Base-by-base conservation (phyloP, 371 early-diverging fungal genomes). In the Mucor irregularis region DNA sequence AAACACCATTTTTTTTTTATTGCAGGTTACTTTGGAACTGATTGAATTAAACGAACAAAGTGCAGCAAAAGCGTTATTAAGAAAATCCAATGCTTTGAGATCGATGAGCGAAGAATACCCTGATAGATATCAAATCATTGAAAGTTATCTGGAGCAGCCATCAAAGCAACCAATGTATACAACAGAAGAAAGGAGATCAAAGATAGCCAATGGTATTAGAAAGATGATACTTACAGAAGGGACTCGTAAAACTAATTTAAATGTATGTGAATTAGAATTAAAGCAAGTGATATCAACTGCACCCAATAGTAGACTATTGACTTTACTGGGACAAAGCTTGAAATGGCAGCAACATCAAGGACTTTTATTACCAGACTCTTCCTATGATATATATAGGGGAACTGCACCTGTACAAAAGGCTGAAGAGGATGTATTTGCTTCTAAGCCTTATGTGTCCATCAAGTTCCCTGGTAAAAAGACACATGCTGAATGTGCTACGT, bases 311-410 rank as follows among this genome's bases (percentile, higher is more conserved):
- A 80, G 95, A 16, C 74, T 97, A 8, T 66, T 95, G 29, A 77
- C 94, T 0, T 69, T 95, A 9, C 68, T 97, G 0, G 91, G 90
- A 0, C 93, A 97, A 66, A 73, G 92, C 8, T 55, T 92, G 14
- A 91, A 92, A 67, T 94, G 90, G 86, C 95, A 95, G 61, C 84
- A 88, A 28, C 76, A 84, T 19, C 93, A 94, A 66, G 94, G 93
- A 1, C 57, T 90, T 16, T 48, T 93, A 3, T 73, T 81, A 4
- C 74, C 84, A 0, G 89, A 89, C 47, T 64, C 80, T 0, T 72
- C 76, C 0, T 92, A 78, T 65, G 92, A 95, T 66, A 58, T 94
- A 34, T 94, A 94, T 61, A 65, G 81, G 19, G 93, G 90, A 1
- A 71, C 75, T 0, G 80, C 81, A 0, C 80, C 82, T 5, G 61